These are phyloP conservation scores for Pichia sp. DNA, from an alignment of 1,139 yeast species.

Conservation along the genomic window DNA sequence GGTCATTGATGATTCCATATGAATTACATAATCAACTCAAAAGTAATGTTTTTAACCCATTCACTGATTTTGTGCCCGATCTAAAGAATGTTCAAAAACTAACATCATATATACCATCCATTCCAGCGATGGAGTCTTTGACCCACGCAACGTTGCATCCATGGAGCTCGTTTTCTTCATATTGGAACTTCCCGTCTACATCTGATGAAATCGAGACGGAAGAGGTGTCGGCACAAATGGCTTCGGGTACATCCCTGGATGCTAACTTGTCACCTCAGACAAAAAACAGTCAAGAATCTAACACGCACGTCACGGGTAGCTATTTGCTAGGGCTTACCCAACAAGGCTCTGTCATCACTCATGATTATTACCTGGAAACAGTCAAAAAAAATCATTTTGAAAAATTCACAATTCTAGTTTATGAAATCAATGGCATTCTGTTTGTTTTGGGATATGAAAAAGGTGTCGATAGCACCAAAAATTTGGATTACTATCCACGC, in stretches of 20 bases:
- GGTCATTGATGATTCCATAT: conserved; percentile 21
- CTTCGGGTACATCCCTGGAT: too few species aligned
- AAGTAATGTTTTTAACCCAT: conserved; percentile 22
- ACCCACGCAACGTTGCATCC: conserved; percentile 5
- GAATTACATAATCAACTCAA: conserved; percentile 20
- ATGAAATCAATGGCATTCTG: conserved; percentile 24
- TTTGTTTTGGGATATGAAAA: conserved; percentile 15
- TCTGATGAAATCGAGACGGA: too few species aligned
- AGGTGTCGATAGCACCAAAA: too few species aligned
- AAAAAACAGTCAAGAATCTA: too few species aligned
- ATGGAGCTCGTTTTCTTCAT: conserved; percentile 4
- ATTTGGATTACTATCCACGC: conserved; percentile 11
- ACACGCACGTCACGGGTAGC: conserved; percentile 11
- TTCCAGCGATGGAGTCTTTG: neutral
- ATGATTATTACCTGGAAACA: conserved; percentile 11
- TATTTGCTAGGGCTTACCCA: conserved; percentile 18
- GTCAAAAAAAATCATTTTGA: neutral
- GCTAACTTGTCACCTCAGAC: too few species aligned
- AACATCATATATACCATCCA: neutral
- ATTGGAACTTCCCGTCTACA: conserved; percentile 1
- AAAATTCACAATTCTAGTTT: conserved; percentile 15
- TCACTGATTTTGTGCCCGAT: conserved; percentile 13
- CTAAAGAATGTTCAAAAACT: neutral
- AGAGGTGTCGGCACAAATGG: too few species aligned
- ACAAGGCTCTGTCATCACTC: conserved; percentile 13